These are phyloP conservation scores for Corynascus novoguineensis DNA, from an alignment of 495 filamentous ascomycete genomes.

Conservation along the genomic window DNA sequence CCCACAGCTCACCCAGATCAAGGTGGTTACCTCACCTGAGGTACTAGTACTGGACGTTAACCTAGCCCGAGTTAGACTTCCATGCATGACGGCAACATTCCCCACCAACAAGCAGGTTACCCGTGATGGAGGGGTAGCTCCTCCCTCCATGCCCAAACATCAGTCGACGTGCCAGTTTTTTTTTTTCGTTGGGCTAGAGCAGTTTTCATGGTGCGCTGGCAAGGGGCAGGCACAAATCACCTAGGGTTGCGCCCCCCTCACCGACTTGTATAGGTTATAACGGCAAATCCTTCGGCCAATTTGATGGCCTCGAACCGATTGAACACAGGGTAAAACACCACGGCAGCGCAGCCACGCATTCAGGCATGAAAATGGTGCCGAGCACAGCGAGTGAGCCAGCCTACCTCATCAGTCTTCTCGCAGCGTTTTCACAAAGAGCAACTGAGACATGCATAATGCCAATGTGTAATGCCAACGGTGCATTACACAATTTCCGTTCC, in stretches of 20 bases:
- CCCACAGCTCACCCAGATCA: no score
- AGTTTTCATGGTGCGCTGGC: slow-evolving; percentile 1
- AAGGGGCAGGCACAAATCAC: slow-evolving; percentile 15
- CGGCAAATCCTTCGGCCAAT: slow-evolving; percentile 14
- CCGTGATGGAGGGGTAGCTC: slow-evolving; percentile 8
- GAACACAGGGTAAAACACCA: background rate
- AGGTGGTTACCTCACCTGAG: no score
- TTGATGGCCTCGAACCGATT: background rate
- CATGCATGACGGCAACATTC: slow-evolving; percentile 22
- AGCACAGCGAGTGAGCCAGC: no score
- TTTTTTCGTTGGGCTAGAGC: background rate
- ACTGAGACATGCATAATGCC: no score
- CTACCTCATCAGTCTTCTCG: no score
- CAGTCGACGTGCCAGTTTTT: background rate
- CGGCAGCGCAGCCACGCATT: background rate
- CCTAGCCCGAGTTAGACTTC: slow-evolving; percentile 1
- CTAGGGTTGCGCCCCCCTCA: slow-evolving; percentile 11
- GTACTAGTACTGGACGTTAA: background rate
- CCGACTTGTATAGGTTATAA: slow-evolving; percentile 25
- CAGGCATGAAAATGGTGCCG: no score
- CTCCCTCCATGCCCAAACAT: background rate
- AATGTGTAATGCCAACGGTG: no score
- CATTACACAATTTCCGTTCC: no score
- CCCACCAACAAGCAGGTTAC: slow-evolving; percentile 11
- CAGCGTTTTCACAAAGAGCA: background rate